Percentiles rank a stretch among this genome's conserved stretches.
phyloP scores from a whole-genome alignment of 257 asterid genomes.

The Nicotiana paniculata region DNA sequence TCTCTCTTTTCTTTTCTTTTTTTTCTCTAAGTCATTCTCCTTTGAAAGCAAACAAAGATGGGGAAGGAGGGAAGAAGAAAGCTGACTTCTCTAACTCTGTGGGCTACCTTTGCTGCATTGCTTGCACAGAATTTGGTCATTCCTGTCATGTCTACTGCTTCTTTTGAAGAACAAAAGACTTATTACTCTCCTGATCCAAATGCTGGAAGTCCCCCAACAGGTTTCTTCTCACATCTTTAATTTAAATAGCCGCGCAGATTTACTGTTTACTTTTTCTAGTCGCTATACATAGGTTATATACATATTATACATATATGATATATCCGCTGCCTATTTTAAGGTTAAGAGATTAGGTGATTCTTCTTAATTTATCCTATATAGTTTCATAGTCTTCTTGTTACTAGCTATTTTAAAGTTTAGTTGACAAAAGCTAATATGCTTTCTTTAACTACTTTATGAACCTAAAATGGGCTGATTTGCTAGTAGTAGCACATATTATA shows the following conservation, averaged over 20 bases:
- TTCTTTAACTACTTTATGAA: not conserved
- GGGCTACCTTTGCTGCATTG: constrained; percentile 39
- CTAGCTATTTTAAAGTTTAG: not conserved
- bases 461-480: not conserved
- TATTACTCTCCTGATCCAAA: constrained; percentile 53
- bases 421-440: not conserved
- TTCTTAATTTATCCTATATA: not conserved
- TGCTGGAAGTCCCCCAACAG: constrained; percentile 41
- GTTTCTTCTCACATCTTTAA: constrained; percentile 11
- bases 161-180: constrained; percentile 50
- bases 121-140: constrained; percentile 40
- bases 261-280: no score
- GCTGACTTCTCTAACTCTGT: constrained; percentile 32
- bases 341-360: no score
- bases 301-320: no score
- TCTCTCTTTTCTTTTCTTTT: not conserved
- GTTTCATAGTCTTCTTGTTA: not conserved
- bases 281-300: no score
- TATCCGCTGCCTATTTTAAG: no score
- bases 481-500: not conserved
- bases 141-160: constrained; percentile 28
- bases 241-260: no score
- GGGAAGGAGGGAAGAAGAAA: constrained; percentile 40
- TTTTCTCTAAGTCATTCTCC: not conserved
- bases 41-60: not conserved